Evolutionary conservation across 2,329 filamentous ascomycete species (phyloP).

Genomic region (Thelonectria olida): DNA sequence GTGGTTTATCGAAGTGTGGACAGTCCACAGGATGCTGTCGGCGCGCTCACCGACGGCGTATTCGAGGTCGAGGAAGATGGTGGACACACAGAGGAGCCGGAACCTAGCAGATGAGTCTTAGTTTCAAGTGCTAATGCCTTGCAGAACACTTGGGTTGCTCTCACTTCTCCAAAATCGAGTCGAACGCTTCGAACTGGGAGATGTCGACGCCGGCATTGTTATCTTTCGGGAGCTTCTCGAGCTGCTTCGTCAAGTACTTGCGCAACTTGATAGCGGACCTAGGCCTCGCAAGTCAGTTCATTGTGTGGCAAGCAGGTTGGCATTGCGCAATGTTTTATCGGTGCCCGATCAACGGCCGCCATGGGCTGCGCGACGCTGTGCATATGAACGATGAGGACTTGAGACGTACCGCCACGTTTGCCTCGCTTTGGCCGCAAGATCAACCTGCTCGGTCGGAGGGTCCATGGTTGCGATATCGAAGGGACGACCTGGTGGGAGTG

Average conservation of each 20-base stretch:
- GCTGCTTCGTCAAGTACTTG: conserved; percentile 53
- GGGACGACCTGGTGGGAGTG: conserved; percentile 19
- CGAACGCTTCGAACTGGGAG: conserved; percentile 55
- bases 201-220: conserved; percentile 48
- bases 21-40: conserved; percentile 80
- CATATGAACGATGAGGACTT: conserved; percentile 7
- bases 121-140: background rate
- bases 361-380: conserved; percentile 6
- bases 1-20: conserved; percentile 80
- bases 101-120: conserved; percentile 57
- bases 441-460: conserved; percentile 29
- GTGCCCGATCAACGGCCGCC: conserved; percentile 1
- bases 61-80: conserved; percentile 77
- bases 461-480: conserved; percentile 35
- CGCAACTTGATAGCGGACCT: conserved; percentile 56
- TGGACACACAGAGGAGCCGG: conserved; percentile 75
- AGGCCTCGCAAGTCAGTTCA: conserved; percentile 32
- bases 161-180: conserved; percentile 54
- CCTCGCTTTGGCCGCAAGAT: conserved; percentile 44
- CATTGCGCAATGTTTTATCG: conserved; percentile 7
- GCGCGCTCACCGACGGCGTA: conserved; percentile 70
- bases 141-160: conserved; percentile 33
- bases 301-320: conserved; percentile 26
- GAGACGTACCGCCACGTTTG: conserved; percentile 52
- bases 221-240: conserved; percentile 53